Conservation (phyloP, 768 basidiomycete genomes). For the Boletus vinaceobasis region DNA sequence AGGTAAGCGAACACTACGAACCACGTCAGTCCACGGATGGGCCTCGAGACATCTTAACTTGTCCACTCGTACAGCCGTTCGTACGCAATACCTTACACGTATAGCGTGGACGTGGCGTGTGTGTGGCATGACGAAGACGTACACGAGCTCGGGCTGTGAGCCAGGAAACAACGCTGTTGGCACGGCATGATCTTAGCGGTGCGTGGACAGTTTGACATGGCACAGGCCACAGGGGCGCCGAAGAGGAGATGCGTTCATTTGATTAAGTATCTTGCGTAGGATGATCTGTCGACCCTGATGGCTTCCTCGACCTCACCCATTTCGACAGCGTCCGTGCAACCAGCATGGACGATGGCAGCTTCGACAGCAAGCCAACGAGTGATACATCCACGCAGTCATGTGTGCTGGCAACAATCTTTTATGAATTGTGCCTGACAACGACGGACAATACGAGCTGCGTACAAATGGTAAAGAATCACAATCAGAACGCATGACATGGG, state of each 20-base stretch:
- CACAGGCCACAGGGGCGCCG: neutral
- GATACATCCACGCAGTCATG: neutral
- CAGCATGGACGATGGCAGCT: too few relatives aligned
- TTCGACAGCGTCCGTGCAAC: too few relatives aligned
- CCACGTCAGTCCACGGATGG: too few relatives aligned
- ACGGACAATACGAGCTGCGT: neutral
- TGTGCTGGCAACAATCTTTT: neutral
- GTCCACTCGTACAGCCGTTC: too few relatives aligned
- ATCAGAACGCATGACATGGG: slow-evolving; percentile 19
- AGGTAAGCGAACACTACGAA: too few relatives aligned
- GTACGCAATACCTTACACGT: too few relatives aligned
- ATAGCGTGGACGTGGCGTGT: neutral
- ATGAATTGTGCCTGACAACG: slow-evolving; percentile 2
- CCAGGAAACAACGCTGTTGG: neutral
- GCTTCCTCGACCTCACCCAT: slow-evolving; percentile 7
- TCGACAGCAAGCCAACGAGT: neutral
- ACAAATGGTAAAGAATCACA: neutral
- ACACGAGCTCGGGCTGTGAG: neutral
- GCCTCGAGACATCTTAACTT: too few relatives aligned
- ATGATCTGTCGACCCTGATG: neutral
- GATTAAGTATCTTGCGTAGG: neutral
- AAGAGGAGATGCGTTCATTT: neutral
- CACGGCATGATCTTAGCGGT: too few relatives aligned
- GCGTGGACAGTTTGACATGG: too few relatives aligned
- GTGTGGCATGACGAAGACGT: too few relatives aligned